A percentile compares a stretch with the other conserved stretches of the same genome.
phyloP scores from a whole-genome alignment of 2,329 filamentous ascomycete genomes.

The Huntiella bhutanensis region DNA sequence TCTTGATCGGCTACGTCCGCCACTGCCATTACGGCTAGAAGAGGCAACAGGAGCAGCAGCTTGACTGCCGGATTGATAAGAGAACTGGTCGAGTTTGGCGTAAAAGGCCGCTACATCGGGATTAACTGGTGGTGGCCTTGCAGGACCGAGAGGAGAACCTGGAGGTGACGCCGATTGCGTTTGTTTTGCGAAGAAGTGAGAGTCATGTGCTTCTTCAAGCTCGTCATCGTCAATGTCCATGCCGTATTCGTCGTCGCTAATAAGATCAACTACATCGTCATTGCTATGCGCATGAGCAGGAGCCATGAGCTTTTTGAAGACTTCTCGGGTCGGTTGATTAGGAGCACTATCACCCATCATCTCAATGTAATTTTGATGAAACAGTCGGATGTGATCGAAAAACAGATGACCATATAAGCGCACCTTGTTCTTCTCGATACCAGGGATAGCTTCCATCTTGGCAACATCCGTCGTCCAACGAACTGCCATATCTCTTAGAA shows the following conservation, averaged over 20 bases:
- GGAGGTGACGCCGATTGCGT: conserved; percentile 12
- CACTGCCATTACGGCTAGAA: not conserved
- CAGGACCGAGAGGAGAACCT: not conserved
- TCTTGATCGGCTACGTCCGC: not conserved
- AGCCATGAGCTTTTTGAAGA: not conserved
- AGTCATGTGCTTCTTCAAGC: conserved; percentile 22
- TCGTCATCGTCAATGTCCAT: conserved; percentile 13
- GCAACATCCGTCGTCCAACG: conserved; percentile 42
- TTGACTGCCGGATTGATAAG: not conserved
- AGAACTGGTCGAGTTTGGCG: conserved; percentile 3
- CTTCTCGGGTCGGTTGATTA: conserved; percentile 8
- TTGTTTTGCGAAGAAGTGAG: conserved; percentile 27
- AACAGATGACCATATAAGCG: conserved; percentile 41
- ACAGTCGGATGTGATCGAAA: conserved; percentile 34
- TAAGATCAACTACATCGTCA: conserved; percentile 34
- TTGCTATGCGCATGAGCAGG: conserved; percentile 10
- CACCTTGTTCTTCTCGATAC: conserved; percentile 45
- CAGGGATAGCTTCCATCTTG: conserved; percentile 43
- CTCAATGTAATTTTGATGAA: conserved; percentile 27
- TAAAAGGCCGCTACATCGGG: conserved; percentile 3
- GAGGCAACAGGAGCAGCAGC: not conserved
- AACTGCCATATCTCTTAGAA: conserved; percentile 57
- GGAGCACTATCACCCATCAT: conserved; percentile 22
- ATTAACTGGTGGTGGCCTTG: conserved; percentile 8
- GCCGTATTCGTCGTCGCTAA: conserved; percentile 23